phyloP scores from a whole-genome alignment of 768 basidiomycete genomes.

The Boletus patriciae region DNA sequence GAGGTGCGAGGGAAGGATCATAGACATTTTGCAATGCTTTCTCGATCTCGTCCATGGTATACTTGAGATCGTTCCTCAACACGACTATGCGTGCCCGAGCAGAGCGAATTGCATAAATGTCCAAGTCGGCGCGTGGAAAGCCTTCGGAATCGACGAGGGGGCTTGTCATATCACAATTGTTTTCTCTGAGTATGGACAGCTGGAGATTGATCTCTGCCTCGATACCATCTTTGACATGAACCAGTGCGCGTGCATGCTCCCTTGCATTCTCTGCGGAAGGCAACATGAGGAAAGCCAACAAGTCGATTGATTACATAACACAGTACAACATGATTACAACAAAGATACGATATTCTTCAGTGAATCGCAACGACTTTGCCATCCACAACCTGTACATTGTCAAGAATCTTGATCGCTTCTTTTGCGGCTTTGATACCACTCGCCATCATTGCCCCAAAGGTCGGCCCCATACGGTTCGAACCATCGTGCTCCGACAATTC shows the following conservation, averaged over 20 bases:
- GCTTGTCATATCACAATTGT: constrained; percentile 63
- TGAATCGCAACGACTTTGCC: constrained; percentile 52
- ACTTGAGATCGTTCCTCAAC: constrained; percentile 73
- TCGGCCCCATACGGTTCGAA: constrained; percentile 74
- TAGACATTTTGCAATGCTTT: constrained; percentile 71
- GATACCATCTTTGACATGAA: constrained; percentile 67
- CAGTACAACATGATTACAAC: background rate
- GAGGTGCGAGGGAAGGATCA: constrained; percentile 37
- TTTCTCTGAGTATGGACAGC: constrained; percentile 58
- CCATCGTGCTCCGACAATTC: constrained; percentile 82
- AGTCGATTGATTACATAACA: constrained; percentile 15
- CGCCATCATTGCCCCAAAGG: constrained; percentile 79
- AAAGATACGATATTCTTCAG: background rate
- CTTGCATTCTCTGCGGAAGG: constrained; percentile 43
- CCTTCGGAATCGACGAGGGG: constrained; percentile 85
- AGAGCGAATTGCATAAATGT: constrained; percentile 73
- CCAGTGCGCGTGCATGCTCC: constrained; percentile 62
- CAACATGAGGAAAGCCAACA: too few species aligned
- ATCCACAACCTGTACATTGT: constrained; percentile 48
- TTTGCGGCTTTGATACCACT: constrained; percentile 73
- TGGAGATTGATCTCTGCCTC: constrained; percentile 70
- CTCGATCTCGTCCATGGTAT: constrained; percentile 64
- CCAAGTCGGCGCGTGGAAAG: constrained; percentile 85
- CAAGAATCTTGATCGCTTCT: constrained; percentile 56
- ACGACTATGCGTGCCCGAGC: constrained; percentile 79